Evolutionary conservation across 2,329 filamentous ascomycete species (phyloP).

Genomic region (Seiridium unicorne): DNA sequence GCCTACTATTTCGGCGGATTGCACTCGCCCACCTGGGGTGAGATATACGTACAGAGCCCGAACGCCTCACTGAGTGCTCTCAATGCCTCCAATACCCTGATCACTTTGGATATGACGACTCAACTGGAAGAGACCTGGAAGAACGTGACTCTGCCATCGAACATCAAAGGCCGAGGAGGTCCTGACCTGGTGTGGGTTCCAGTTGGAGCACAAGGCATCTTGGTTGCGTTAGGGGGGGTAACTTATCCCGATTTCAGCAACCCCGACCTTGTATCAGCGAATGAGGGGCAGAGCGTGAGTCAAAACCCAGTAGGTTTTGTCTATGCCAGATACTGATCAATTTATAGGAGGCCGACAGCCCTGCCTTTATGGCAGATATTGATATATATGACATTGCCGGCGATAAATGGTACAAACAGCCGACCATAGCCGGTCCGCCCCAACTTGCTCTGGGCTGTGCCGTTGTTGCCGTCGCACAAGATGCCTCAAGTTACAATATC

Average conservation of each 20-base stretch:
- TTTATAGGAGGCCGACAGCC: slow-evolving; percentile 59
- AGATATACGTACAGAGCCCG: slow-evolving; percentile 38
- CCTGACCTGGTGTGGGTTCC: slow-evolving; percentile 74
- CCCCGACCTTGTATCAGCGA: slow-evolving; percentile 21
- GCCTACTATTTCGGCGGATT: slow-evolving; percentile 71
- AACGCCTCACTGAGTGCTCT: slow-evolving; percentile 36
- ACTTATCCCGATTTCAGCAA: slow-evolving; percentile 52
- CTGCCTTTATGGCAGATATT: slow-evolving; percentile 68
- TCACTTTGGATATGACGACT: slow-evolving; percentile 57
- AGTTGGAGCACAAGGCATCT: slow-evolving; percentile 71
- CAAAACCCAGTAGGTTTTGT: neutral
- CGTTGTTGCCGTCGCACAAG: slow-evolving; percentile 68
- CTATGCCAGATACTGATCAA: neutral
- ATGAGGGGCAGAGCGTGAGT: slow-evolving; percentile 39
- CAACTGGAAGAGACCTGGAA: slow-evolving; percentile 52
- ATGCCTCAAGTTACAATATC: slow-evolving; percentile 75
- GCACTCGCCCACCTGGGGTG: slow-evolving; percentile 46
- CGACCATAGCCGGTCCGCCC: slow-evolving; percentile 57
- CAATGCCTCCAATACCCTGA: slow-evolving; percentile 54
- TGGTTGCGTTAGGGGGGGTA: slow-evolving; percentile 77
- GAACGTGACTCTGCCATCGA: slow-evolving; percentile 51
- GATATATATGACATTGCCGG: slow-evolving; percentile 75
- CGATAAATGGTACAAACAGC: slow-evolving; percentile 67
- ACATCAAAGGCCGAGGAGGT: slow-evolving; percentile 55
- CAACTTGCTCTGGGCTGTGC: slow-evolving; percentile 67